Percentiles rank a stretch among this genome's conserved stretches.
Evolutionary conservation across 2,329 filamentous ascomycete genomes (phyloP).

Genomic region (Cladosporium velox): DNA sequence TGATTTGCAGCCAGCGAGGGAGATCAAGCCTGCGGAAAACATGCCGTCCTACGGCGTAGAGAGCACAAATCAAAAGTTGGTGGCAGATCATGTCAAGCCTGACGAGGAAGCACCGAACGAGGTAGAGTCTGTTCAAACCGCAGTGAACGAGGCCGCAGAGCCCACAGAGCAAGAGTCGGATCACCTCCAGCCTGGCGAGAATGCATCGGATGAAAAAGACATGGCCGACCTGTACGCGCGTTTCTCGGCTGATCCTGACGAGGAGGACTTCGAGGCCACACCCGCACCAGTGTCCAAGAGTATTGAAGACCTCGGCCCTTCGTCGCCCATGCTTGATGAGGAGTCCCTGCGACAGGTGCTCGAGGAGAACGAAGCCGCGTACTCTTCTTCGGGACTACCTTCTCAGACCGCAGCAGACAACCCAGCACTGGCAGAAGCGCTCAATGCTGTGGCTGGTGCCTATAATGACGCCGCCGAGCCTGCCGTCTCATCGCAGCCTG

Average conservation of each 20-base stretch:
- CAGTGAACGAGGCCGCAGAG: background rate
- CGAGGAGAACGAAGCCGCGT: slow-evolving; percentile 6
- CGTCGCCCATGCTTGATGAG: slow-evolving; percentile 12
- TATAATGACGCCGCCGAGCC: background rate
- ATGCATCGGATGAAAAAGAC: background rate
- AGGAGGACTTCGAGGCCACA: background rate
- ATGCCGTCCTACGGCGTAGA: background rate
- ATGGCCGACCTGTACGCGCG: background rate
- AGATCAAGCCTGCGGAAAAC: background rate
- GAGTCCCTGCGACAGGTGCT: slow-evolving; percentile 2
- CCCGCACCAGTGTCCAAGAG: background rate
- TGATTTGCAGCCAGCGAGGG: background rate
- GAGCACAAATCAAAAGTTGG: background rate
- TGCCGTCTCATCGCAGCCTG: background rate
- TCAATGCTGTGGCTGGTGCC: slow-evolving; percentile 3
- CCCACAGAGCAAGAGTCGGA: background rate
- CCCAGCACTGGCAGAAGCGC: slow-evolving; percentile 1
- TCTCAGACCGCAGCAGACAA: slow-evolving; percentile 14
- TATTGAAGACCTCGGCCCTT: background rate
- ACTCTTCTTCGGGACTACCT: slow-evolving; percentile 17
- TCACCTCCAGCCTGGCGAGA: background rate
- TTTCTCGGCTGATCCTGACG: background rate
- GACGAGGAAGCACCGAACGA: background rate
- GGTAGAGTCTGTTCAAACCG: background rate
- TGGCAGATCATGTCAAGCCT: no score